phyloP scores from a whole-genome alignment of 192 early-diverging fungal species.

The Gigaspora rosea region DNA sequence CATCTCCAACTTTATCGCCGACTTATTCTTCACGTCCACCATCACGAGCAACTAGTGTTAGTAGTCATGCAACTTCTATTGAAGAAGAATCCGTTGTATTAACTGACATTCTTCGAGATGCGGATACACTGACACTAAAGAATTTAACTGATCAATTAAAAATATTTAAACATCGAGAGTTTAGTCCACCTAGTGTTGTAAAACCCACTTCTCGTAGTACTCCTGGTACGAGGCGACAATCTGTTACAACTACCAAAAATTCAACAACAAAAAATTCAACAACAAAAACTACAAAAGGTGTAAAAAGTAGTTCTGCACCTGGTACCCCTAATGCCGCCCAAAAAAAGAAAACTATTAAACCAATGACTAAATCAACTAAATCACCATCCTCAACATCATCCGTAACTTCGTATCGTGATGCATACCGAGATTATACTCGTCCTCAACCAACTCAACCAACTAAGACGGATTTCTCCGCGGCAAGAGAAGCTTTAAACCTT shows the following conservation, averaged over 20 bases:
- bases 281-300: not conserved
- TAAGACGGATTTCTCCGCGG: slow-evolving; percentile 18
- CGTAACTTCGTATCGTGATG: not conserved
- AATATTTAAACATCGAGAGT: slow-evolving; percentile 16
- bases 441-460: not conserved
- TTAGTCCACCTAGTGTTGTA: not conserved
- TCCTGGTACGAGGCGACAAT: not conserved
- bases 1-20: not conserved
- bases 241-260: not conserved
- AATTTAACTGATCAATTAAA: slow-evolving; percentile 22
- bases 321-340: not conserved
- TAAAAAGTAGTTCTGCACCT: not conserved
- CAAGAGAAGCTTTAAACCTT: slow-evolving; percentile 26
- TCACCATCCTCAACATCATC: slow-evolving; percentile 17
- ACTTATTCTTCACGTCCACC: slow-evolving; percentile 23
- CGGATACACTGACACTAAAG: not conserved
- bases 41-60: slow-evolving; percentile 29
- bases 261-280: no score
- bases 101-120: slow-evolving; percentile 18
- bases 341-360: not conserved
- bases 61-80: slow-evolving; percentile 31
- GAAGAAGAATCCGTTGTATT: slow-evolving; percentile 32
- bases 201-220: not conserved
- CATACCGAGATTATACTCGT: not conserved
- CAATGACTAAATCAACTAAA: no score